phyloP scores from a whole-genome alignment of 306 rosid species.

The Dryas octopetala region DNA sequence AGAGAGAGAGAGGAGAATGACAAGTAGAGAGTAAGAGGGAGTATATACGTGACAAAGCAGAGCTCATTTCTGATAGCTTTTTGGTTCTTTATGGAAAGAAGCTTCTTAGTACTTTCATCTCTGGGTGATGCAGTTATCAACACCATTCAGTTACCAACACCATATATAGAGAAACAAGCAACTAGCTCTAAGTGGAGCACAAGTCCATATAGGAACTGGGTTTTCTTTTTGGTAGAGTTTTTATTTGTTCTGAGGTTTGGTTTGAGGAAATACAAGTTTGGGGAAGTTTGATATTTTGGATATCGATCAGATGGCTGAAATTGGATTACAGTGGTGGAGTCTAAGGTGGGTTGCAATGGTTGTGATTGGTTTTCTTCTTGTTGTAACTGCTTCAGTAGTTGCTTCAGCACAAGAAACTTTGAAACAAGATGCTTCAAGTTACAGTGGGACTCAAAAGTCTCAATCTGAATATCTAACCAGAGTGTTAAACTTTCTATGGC shows the following conservation, averaged over 20 bases:
- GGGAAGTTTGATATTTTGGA: background rate
- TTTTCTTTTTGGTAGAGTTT: too few species aligned
- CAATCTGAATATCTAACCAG: slow-evolving; percentile 22
- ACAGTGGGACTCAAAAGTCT: slow-evolving; percentile 8
- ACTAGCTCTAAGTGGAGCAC: background rate
- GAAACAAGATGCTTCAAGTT: slow-evolving; percentile 23
- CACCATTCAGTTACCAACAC: background rate
- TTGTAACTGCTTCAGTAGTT: slow-evolving; percentile 29
- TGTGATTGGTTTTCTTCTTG: slow-evolving; percentile 31
- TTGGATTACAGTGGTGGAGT: slow-evolving; percentile 30
- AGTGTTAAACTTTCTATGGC: slow-evolving; percentile 46
- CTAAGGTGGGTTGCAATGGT: slow-evolving; percentile 29
- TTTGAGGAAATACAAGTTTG: background rate
- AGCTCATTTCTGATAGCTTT: background rate
- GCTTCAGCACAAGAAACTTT: slow-evolving; percentile 43
- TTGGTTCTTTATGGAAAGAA: slow-evolving; percentile 1
- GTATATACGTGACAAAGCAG: too few species aligned
- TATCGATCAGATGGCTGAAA: slow-evolving; percentile 15
- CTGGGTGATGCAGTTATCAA: background rate
- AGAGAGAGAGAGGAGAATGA: background rate
- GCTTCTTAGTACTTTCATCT: slow-evolving; percentile 7
- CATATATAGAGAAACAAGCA: background rate
- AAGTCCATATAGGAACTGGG: background rate
- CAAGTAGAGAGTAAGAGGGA: background rate
- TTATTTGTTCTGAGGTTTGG: background rate